Base-by-base conservation (phyloP, 2,329 filamentous ascomycete species). In the Fusarium mundagurra region DNA sequence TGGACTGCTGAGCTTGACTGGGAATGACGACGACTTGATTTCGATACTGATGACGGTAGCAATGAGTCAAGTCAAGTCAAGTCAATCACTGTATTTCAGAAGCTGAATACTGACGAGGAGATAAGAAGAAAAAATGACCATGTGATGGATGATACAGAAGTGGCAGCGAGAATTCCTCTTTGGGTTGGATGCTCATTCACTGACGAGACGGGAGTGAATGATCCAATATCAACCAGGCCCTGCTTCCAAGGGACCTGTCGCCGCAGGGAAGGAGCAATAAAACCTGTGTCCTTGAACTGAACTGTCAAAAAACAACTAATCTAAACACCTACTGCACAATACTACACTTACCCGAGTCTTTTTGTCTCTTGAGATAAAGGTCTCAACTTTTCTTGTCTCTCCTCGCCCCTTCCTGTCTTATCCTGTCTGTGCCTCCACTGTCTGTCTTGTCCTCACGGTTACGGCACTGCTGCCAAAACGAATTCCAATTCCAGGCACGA, bases 401-500 rank as follows among this genome's bases (percentile, higher is more conserved):
- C 16, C 48, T 51, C n/a, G 8, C 29, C 29, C 33, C 29, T n/a
- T 50, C n/a, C 36, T 29, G 27, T 34, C n/a, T n/a, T n/a, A n/a
- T n/a, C 41, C 39, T 41, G 38, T 41, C 20, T 38, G 43, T 45
- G 24, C 39, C 24, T 45, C 24, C 43, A 45, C 43, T 43, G 20
- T 8, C 18, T 36, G 34, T n/a, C 34, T n/a, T 41, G 20, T 57
- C 39, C 38, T n/a, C 43, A n/a, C 31, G 44, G 31, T 36, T 61
- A 44, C 31, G 50, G 65, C 62, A 67, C 66, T 60, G 55, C 29
- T 48, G 50, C 47, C 38, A 36, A 69, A 69, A 67, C 51, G 36
- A 55, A 55, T 55, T 41, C 51, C 51, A 67, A 67, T 61, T 62
- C 70, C 70, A 73, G 70, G 70, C 70, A 73, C 60, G 70, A 67